phyloP scores from a whole-genome alignment of 129 eudicot genomes.

The Chrysanthemum makinoi region DNA sequence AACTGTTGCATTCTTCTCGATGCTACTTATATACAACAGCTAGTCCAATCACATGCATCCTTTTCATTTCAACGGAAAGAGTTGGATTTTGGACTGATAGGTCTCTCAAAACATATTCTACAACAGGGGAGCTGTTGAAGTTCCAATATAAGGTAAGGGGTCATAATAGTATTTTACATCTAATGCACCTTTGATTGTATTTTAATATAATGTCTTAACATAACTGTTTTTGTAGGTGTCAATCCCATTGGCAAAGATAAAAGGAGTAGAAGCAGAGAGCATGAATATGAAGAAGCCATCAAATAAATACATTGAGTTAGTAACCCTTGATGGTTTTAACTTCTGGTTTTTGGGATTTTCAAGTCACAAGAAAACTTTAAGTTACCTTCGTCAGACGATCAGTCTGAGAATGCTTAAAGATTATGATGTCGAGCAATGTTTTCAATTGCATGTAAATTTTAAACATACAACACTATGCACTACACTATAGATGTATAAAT shows the following conservation, averaged over 20 bases:
- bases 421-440: neutral
- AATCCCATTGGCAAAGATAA: conserved; percentile 34
- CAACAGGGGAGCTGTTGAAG: conserved; percentile 27
- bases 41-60: conserved; percentile 32
- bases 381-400: conserved; percentile 13
- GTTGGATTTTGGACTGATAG: conserved; percentile 33
- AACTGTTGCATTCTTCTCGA: conserved; percentile 28
- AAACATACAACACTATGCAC: too few relatives aligned
- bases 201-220: neutral
- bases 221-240: conserved; percentile 19
- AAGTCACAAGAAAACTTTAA: conserved; percentile 22
- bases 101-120: conserved; percentile 29
- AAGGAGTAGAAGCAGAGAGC: conserved; percentile 35
- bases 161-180: neutral
- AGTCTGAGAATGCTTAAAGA: conserved; percentile 4
- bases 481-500: too few relatives aligned
- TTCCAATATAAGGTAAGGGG: conserved; percentile 29
- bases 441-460: too few relatives aligned
- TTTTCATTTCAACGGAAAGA: conserved; percentile 32
- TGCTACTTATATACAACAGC: conserved; percentile 38
- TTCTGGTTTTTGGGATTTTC: conserved; percentile 39
- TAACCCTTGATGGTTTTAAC: conserved; percentile 33
- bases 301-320: conserved; percentile 37
- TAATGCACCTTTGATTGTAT: neutral
- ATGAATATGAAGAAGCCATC: conserved; percentile 21